Base-by-base conservation (phyloP, 352 stramenopile species). In the Globisporangium orthogonon region DNA sequence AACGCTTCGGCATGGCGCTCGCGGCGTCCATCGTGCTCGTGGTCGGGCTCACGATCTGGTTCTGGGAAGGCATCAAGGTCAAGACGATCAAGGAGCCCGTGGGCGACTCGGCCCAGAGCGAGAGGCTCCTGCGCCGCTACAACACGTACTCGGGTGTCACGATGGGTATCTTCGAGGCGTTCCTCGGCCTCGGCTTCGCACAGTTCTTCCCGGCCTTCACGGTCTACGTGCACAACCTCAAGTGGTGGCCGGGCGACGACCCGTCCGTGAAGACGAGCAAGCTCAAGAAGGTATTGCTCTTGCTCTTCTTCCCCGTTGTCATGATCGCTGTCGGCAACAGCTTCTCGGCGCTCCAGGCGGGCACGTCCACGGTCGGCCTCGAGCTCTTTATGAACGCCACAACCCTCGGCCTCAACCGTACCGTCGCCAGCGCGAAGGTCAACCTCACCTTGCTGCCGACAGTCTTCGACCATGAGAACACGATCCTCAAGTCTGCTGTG, bases 181-280 rank as follows among this genome's bases (percentile, higher is more conserved):
- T 63, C 35, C 13, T 63, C 13, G 61, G 61, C 2, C 44, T 67
- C 44, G 61, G 55, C 44, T 67, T 64, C 28, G 61, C 55, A 7
- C 50, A 60, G 40, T 67, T 63, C 56, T 67, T 67, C 50, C 55
- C 55, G 2, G 61, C 56, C n/a, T 67, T 67, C 47, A 63, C 50
- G 6, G 61, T 67, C 50, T 67, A 67, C 50, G 55, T 67, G 49
- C 61, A 67, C 50, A 67, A 67, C 45, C 61, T 67, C 55, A 59
- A 63, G 50, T 67, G 61, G 61, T 67, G 45, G 43, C 61, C 55
- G 4, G 61, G 61, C 17, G 61, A 67, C 50, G 50, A 67, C 43
- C 61, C 61, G 30, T 52, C 23, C n/a, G 44, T 41, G 5, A 54
- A 46, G n/a, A 45, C 50, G 2, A 63, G 43, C 61, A 63, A 67